phyloP scores from a whole-genome alignment of 169 alveolate species.

The Eimeria maxima region DNA sequence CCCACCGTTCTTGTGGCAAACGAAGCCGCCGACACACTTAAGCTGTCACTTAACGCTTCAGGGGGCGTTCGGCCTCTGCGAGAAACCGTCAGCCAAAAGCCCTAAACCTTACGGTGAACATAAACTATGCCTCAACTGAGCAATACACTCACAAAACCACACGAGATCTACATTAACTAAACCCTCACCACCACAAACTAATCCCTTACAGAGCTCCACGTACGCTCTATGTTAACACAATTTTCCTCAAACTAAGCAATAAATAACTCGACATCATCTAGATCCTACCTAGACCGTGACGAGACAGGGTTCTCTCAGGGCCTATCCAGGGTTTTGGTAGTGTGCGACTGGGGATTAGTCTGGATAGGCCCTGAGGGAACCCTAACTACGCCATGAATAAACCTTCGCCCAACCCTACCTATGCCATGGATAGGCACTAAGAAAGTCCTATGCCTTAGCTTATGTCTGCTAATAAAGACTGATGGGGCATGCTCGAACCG shows the following conservation, averaged over 20 bases:
- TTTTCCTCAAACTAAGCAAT: not conserved
- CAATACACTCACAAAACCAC: not conserved
- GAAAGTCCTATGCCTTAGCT: no score
- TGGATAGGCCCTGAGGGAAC: no score
- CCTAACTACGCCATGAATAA: not conserved
- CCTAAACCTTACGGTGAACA: no score
- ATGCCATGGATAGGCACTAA: not conserved
- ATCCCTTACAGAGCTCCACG: no score
- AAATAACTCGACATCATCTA: not conserved
- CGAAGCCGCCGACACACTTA: no score
- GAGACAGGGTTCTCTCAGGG: no score
- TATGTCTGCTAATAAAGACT: not conserved
- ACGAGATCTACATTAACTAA: not conserved
- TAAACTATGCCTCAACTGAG: not conserved
- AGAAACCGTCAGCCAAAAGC: not conserved
- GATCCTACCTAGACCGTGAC: not conserved
- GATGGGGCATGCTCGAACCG: not conserved
- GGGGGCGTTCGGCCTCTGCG: not conserved
- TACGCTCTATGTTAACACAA: not conserved
- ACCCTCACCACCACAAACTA: no score
- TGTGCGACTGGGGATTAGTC: not conserved
- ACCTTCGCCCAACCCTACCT: not conserved
- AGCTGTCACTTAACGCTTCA: no score
- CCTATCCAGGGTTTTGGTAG: no score
- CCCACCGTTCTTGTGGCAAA: no score